Evolutionary conservation across 306 rosid species (phyloP).

Genomic region (Clitoria ternatea): DNA sequence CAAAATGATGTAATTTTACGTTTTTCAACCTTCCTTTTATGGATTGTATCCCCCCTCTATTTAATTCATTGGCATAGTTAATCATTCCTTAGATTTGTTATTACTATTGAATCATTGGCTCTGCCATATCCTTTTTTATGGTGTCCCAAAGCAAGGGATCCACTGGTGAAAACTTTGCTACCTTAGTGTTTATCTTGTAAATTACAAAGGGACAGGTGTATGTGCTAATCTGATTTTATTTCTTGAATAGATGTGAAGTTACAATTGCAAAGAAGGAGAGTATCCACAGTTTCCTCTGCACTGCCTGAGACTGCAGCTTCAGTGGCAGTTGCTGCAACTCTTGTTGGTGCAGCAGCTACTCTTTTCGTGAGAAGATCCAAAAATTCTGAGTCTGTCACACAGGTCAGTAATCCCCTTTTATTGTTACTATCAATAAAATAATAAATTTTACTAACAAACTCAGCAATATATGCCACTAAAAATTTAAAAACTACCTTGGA

Average conservation of each 20-base stretch:
- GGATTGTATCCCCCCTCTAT: background rate
- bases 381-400: conserved; percentile 40
- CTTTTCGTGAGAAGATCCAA: conserved; percentile 65
- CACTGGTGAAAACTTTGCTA: conserved; percentile 7
- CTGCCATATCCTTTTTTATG: background rate
- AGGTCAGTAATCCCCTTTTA: conserved; percentile 39
- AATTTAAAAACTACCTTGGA: background rate
- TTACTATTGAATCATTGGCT: no score
- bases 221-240: conserved; percentile 3
- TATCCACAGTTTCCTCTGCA: conserved; percentile 39
- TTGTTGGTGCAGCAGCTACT: conserved; percentile 83
- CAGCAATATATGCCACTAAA: background rate
- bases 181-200: conserved; percentile 15
- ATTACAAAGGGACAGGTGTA: conserved; percentile 11
- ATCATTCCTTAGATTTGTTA: no score
- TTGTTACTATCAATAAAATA: background rate
- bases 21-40: conserved; percentile 1
- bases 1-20: background rate
- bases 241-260: conserved; percentile 41
- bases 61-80: background rate
- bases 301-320: conserved; percentile 90
- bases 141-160: background rate
- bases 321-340: conserved; percentile 69
- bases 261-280: conserved; percentile 53
- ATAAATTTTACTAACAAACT: background rate